Conservation (phyloP, 1,284 basidiomycete species). For the Gomphus sp. region DNA sequence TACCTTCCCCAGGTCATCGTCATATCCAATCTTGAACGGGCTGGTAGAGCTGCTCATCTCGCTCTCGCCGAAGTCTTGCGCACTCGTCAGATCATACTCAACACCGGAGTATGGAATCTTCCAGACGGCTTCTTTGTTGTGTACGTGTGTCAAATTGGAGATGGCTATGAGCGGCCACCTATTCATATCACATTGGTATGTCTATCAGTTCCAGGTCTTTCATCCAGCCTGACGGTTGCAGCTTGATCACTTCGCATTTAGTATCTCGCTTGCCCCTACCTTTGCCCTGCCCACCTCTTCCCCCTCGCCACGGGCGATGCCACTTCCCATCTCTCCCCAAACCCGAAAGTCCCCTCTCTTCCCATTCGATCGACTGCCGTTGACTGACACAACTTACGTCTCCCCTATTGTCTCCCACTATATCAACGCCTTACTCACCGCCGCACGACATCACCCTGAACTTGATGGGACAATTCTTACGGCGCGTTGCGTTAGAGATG, state of each 20-base stretch:
- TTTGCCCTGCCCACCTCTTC: slow-evolving; percentile 8
- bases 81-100: slow-evolving; percentile 40
- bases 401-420: slow-evolving; percentile 39
- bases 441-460: slow-evolving; percentile 58
- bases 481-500: slow-evolving; percentile 46
- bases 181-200: slow-evolving; percentile 57
- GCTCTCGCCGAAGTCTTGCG: slow-evolving; percentile 45
- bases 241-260: slow-evolving; percentile 74
- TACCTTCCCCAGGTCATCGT: slow-evolving; percentile 50
- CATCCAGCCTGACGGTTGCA: slow-evolving; percentile 21
- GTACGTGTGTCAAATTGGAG: slow-evolving; percentile 52
- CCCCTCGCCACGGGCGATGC: neutral
- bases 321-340: slow-evolving; percentile 24
- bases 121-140: slow-evolving; percentile 64
- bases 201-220: slow-evolving; percentile 2
- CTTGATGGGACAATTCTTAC: slow-evolving; percentile 63
- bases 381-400: slow-evolving; percentile 29
- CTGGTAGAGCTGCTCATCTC: slow-evolving; percentile 45
- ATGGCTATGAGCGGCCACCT: slow-evolving; percentile 51
- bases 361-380: slow-evolving; percentile 24
- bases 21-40: slow-evolving; percentile 58
- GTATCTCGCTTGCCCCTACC: slow-evolving; percentile 38
- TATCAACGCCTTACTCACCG: slow-evolving; percentile 66
- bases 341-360: slow-evolving; percentile 21
- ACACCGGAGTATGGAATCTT: slow-evolving; percentile 41